phyloP scores from a whole-genome alignment of 768 basidiomycete genomes.

The Macrolepiota dolichaula region DNA sequence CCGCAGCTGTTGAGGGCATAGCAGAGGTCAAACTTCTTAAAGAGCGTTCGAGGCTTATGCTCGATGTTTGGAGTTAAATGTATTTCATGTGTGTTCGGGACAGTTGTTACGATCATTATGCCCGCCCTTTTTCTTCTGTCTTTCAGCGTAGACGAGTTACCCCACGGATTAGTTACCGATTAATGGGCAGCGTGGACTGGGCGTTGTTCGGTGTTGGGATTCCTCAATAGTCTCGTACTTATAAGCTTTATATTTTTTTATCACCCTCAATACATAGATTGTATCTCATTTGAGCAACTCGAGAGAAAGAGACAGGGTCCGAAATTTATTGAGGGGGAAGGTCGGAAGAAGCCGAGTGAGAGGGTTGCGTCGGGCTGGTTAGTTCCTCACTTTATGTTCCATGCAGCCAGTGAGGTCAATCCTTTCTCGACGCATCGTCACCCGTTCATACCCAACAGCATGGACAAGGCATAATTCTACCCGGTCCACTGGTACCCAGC shows the following conservation, averaged over 20 bases:
- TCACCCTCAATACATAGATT: not conserved
- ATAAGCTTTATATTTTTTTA: slow-evolving; percentile 5
- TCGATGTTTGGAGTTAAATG: slow-evolving; percentile 84
- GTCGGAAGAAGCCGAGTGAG: slow-evolving; percentile 7
- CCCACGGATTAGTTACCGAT: not conserved
- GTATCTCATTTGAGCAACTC: no score
- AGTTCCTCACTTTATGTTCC: not conserved
- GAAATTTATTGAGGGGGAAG: no score
- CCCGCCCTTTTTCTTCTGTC: not conserved
- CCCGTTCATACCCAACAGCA: not conserved
- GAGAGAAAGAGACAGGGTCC: not conserved
- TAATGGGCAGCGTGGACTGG: slow-evolving; percentile 2
- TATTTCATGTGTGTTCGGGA: not conserved
- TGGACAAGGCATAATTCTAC: slow-evolving; percentile 4
- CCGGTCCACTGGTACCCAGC: not conserved
- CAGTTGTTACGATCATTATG: not conserved
- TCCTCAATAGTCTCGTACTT: slow-evolving; percentile 5
- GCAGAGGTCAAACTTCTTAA: slow-evolving; percentile 95
- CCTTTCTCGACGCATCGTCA: slow-evolving; percentile 1
- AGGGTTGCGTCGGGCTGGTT: not conserved
- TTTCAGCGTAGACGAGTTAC: slow-evolving; percentile 1
- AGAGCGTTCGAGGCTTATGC: slow-evolving; percentile 83
- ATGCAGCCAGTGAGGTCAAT: slow-evolving; percentile 9
- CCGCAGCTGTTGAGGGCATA: slow-evolving; percentile 79
- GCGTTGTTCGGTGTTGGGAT: not conserved